These are phyloP conservation scores for Ambrosia trifida DNA, from an alignment of 129 eudicot species.

Conservation along the genomic window DNA sequence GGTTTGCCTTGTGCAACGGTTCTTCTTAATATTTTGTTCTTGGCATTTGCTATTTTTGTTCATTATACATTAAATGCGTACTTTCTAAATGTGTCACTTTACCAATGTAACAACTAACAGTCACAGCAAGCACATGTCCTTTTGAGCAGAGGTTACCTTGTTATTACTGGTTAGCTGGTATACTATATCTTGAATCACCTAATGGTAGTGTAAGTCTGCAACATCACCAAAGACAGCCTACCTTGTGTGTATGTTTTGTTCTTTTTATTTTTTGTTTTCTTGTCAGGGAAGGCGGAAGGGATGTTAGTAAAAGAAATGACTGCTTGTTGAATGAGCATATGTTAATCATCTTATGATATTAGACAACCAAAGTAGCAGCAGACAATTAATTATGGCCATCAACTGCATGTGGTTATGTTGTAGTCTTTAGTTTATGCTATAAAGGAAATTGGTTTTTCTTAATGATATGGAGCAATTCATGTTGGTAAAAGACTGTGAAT, in stretches of 20 bases:
- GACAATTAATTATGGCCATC: background rate
- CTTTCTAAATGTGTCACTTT: conserved; percentile 3
- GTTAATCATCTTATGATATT: conserved; percentile 15
- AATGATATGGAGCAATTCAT: background rate
- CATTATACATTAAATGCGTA: background rate
- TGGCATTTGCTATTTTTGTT: conserved; percentile 16
- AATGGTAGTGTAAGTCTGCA: background rate
- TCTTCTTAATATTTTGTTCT: background rate
- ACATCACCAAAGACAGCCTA: background rate
- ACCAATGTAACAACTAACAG: background rate
- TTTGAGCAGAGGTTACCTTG: background rate
- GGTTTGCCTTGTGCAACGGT: conserved; percentile 11
- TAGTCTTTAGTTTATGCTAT: background rate
- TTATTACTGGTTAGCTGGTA: conserved; percentile 13
- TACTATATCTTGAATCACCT: background rate
- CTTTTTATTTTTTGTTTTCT: background rate
- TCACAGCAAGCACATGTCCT: background rate
- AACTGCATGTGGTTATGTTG: conserved; percentile 3
- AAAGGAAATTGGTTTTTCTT: background rate
- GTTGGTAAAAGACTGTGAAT: background rate
- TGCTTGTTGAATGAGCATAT: background rate
- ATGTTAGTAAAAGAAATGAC: background rate
- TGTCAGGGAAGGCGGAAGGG: background rate
- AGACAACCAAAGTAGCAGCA: conserved; percentile 1
- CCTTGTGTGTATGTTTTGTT: background rate